Percentiles rank a stretch among this genome's conserved stretches.
Evolutionary conservation across 2,329 filamentous ascomycete genomes (phyloP).

Genomic region (Teratosphaeria viscida): DNA sequence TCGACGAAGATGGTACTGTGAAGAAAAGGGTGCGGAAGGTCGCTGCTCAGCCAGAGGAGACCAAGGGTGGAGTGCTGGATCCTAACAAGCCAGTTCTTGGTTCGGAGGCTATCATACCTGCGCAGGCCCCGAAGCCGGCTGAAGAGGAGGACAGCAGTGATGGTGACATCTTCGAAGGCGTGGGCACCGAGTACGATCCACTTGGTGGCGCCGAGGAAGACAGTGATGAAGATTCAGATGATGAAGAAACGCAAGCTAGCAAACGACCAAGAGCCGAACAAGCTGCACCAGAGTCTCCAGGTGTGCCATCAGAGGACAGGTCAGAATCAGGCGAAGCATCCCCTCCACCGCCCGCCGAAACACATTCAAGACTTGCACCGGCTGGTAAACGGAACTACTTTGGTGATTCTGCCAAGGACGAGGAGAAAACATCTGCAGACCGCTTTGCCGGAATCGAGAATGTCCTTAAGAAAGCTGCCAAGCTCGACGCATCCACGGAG

Average conservation of each 20-base stretch:
- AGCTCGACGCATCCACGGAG: constrained; percentile 37
- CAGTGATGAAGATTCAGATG: constrained; percentile 27
- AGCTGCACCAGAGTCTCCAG: neutral
- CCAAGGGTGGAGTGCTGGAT: constrained; percentile 19
- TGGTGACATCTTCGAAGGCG: constrained; percentile 53
- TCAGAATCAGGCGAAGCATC: neutral
- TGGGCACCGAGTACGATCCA: constrained; percentile 50
- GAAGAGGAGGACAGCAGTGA: constrained; percentile 37
- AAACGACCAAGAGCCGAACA: neutral
- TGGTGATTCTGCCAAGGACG: constrained; percentile 13
- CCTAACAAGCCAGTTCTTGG: constrained; percentile 22
- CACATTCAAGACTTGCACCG: neutral
- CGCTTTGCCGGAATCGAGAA: constrained; percentile 23
- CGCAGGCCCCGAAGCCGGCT: constrained; percentile 1
- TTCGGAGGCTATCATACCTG: constrained; percentile 21
- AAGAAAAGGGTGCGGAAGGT: constrained; percentile 52
- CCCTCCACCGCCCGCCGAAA: neutral
- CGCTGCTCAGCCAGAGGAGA: constrained; percentile 23
- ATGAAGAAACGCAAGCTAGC: neutral
- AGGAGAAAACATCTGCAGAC: constrained; percentile 9
- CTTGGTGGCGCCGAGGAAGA: constrained; percentile 41
- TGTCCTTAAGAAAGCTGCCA: constrained; percentile 60
- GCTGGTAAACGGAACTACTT: constrained; percentile 27
- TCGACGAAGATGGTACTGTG: constrained; percentile 49
- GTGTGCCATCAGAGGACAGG: constrained; percentile 1